Evolutionary conservation across 192 early-diverging fungal genomes (phyloP), one percentile per base, ranked within the genome.

Genomic region (Backusella tuberculispora): DNA sequence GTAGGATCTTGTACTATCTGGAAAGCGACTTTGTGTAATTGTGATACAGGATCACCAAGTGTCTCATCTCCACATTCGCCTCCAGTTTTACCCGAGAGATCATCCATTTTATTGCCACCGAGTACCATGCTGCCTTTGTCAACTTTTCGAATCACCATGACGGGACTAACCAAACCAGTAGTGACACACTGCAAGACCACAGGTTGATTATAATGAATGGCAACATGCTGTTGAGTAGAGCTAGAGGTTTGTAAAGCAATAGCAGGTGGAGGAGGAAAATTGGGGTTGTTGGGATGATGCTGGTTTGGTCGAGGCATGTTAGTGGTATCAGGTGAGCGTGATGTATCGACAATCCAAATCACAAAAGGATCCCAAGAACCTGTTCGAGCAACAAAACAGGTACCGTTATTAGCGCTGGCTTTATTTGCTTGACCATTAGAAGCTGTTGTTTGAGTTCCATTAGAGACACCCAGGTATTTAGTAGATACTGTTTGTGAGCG

Each of bases 21-120:
- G 78, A 97, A 91, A 4, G 94, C 95, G 6, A 97, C 88, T 84
- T 97, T 97, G 86, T 97, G 95, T 69, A 97, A 78, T 80, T 95
- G 95, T 21, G 92, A 93, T 3, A 97, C 90, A 1, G 95, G 93
- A 78, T 97, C 96, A 41, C 93, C 93, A 14, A 91, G 70, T 12
- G 88, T 74, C 46, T 86, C 84, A 42, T 87, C 84, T 14, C 78
- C 81, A 68, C 80, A 83, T 53, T 85, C 84, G 42, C 84, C 81
- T 34, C 75, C 79, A 17, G 56, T 56, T 24, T 74, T 83, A 65
- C 60, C 42, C 14, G 73, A 48, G 10, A 42, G 45, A 43, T 72
- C 74, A 34, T 74, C 68, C 24, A 50, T 67, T 0, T 79, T 77
- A 15, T 87, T 90, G 6, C 90, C 87, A 4, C 93, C 90, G 7